phyloP scores from a whole-genome alignment of 495 filamentous ascomycete genomes.

The Margaritispora aquatica region DNA sequence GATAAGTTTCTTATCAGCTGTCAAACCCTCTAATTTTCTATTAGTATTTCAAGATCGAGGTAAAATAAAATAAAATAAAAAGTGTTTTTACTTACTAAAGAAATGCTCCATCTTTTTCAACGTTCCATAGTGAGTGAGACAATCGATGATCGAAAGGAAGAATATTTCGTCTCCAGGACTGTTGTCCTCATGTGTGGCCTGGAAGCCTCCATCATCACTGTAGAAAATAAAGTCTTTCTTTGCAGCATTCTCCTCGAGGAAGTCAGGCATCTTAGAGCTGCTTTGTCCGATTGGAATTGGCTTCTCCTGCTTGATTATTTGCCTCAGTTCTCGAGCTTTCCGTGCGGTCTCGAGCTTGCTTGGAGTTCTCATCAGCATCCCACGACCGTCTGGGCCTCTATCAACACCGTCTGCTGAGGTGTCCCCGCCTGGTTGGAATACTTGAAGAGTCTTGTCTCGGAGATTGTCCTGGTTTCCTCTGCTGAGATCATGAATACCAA shows the following conservation, averaged over 20 bases:
- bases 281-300: conserved; percentile 86
- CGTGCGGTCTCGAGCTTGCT: conserved; percentile 89
- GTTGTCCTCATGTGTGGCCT: conserved; percentile 89
- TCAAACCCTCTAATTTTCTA: conserved; percentile 84
- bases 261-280: conserved; percentile 81
- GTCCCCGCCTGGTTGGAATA: conserved; percentile 88
- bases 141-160: conserved; percentile 97
- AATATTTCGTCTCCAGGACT: conserved; percentile 85
- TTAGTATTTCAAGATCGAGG: conserved; percentile 25
- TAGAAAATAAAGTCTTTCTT: conserved; percentile 67
- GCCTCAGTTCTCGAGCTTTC: conserved; percentile 85
- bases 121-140: conserved; percentile 64
- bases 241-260: conserved; percentile 56
- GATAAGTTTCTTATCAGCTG: conserved; percentile 72
- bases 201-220: conserved; percentile 87
- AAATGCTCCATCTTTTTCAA: conserved; percentile 22
- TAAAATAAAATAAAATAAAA: not conserved
- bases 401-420: conserved; percentile 43
- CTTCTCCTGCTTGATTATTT: conserved; percentile 87
- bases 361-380: conserved; percentile 72
- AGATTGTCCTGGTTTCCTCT: conserved; percentile 93
- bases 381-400: conserved; percentile 29
- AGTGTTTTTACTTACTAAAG: conserved; percentile 12
- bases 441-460: conserved; percentile 87
- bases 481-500: conserved; percentile 87